Base-by-base conservation (phyloP, 2,329 filamentous ascomycete genomes). In the Pseudocercospora cruenta region DNA sequence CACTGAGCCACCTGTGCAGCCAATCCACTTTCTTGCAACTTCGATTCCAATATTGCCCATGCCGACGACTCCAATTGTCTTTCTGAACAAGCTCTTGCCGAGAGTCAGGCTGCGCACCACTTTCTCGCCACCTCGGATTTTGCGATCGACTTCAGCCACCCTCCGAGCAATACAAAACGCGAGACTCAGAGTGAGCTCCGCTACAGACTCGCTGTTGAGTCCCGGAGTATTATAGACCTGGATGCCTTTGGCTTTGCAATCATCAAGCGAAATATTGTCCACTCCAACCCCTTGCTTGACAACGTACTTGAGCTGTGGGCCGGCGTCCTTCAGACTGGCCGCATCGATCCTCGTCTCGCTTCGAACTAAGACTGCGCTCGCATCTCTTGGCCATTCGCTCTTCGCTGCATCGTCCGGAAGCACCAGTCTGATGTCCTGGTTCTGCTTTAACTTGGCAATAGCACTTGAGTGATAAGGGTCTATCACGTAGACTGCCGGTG, bases 211-310 rank as follows among this genome's bases (percentile, higher is more conserved):
- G 5, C 82, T 76, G 64, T 84, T 84, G 24, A 81, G 78, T 10
- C 74, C 78, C 1, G 82, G 81, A 51, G 78, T 81, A 59, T 84
- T 84, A 62, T 78, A 80, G 39, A 85, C 81, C 14, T 77, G 75
- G 59, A 85, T 79, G 26, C 80, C 80, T 9, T 81, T 77, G 61
- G 76, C 74, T 45, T 75, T 76, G 68, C 80, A 83, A 55, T 81
- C 81, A 5, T 78, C 72, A 22, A 83, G 76, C 68, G 84, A 82
- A 45, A 85, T 76, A 66, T 79, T 80, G 70, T 83, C 82, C 62
- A 80, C 81, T 31, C 83, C 83, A 14, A 80, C 80, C 26, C 82
- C 83, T 70, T 81, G 80, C 31, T 83, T 76, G 63, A 81, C 79
- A 54, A 85, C 77, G 28, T 81, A 76, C 65, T 78, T 78, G 21